phyloP scores from a whole-genome alignment of 208 protist genomes.

The Histomonas meleagridis region DNA sequence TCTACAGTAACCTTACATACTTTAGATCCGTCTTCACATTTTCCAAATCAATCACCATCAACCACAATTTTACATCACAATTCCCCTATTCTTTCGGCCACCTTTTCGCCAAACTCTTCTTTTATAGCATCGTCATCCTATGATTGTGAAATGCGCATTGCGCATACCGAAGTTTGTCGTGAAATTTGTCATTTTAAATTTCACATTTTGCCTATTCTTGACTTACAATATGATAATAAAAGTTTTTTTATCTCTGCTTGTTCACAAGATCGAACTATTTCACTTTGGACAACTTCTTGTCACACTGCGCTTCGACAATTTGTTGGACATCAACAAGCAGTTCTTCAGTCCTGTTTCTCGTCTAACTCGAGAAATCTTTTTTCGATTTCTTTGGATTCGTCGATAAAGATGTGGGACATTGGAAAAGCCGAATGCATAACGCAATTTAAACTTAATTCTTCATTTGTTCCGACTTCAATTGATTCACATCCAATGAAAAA shows the following conservation, averaged over 20 bases:
- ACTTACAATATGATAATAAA: background rate
- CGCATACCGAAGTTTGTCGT: background rate
- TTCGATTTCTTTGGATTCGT: background rate
- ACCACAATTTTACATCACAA: background rate
- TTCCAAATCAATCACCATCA: background rate
- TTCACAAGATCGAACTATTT: background rate
- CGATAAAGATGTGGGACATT: background rate
- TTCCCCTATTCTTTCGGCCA: background rate
- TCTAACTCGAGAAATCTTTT: background rate
- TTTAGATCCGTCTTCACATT: background rate
- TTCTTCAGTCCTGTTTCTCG: background rate
- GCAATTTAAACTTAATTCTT: background rate
- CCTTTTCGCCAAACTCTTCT: background rate
- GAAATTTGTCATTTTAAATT: background rate
- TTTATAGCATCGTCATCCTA: background rate
- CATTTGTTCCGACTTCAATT: background rate
- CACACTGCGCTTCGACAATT: background rate
- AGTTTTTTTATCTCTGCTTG: background rate
- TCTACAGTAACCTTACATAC: background rate
- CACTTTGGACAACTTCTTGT: background rate
- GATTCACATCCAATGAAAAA: background rate
- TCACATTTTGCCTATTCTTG: background rate
- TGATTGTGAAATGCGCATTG: background rate
- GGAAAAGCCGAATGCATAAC: background rate
- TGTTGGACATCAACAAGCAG: background rate